A percentile compares a stretch with the other conserved stretches of the same genome.
Conservation (phyloP, 306 rosid species). For the Acmispon strigosus region DNA sequence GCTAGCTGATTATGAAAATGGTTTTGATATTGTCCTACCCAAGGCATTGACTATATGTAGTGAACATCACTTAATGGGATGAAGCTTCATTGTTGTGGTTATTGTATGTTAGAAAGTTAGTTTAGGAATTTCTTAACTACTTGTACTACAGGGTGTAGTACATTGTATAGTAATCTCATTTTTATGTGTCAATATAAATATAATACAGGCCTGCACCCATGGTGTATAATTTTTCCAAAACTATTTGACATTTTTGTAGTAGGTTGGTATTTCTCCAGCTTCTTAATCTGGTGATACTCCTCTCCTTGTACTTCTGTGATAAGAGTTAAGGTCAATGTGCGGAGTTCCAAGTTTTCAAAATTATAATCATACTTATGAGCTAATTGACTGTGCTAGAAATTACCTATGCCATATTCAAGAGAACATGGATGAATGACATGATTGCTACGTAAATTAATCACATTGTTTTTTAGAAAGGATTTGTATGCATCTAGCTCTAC, state of each 20-base stretch:
- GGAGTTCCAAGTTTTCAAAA: neutral
- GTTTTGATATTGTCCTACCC: neutral
- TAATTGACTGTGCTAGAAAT: neutral
- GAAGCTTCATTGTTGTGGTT: too few relatives aligned
- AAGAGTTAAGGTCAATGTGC: neutral
- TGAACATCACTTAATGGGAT: too few relatives aligned
- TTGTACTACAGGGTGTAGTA: neutral
- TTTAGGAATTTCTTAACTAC: too few relatives aligned
- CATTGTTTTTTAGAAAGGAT: neutral
- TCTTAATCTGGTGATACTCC: neutral
- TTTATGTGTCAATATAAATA: neutral
- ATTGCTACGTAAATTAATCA: neutral
- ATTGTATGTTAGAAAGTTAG: too few relatives aligned
- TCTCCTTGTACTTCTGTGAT: neutral
- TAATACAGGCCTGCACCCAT: neutral
- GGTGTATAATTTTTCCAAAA: neutral
- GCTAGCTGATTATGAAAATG: neutral
- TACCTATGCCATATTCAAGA: neutral
- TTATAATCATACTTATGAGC: neutral
- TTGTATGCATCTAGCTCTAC: slow-evolving; percentile 6
- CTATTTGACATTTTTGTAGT: neutral
- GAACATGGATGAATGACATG: neutral
- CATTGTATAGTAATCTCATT: neutral
- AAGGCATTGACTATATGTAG: too few relatives aligned
- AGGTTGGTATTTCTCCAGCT: neutral